A percentile compares a stretch with the other conserved stretches of the same genome.
phyloP scores from a whole-genome alignment of 1,284 basidiomycete species.

The Bjerkandera adusta region DNA sequence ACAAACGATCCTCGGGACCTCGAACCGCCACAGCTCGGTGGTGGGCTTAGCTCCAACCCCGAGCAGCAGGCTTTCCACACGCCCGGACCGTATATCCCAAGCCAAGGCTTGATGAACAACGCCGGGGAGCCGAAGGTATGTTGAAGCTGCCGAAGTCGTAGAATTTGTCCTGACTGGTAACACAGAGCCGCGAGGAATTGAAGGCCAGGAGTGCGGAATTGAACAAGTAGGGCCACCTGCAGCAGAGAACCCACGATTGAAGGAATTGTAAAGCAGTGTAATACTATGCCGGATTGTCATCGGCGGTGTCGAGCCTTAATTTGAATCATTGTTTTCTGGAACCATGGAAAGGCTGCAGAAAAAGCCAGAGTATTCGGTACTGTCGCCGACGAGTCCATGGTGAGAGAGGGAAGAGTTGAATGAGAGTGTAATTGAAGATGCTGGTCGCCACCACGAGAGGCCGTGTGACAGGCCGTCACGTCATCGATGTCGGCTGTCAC shows the following conservation, averaged over 20 bases:
- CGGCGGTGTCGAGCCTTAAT: too few species aligned
- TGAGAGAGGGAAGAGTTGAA: too few species aligned
- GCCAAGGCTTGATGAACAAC: constrained; percentile 11
- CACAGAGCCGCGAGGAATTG: constrained; percentile 33
- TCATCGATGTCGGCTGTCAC: not conserved
- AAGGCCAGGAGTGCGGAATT: constrained; percentile 28
- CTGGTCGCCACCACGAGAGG: too few species aligned
- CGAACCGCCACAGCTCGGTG: constrained; percentile 36
- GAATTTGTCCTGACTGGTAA: too few species aligned
- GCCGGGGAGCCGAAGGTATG: constrained; percentile 29
- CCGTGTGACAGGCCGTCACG: not conserved
- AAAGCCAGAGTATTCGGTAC: too few species aligned
- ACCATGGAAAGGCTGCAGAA: too few species aligned
- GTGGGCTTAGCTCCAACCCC: constrained; percentile 34
- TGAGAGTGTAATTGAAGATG: too few species aligned
- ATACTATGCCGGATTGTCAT: too few species aligned
- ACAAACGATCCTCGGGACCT: constrained; percentile 50
- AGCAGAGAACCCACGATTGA: not conserved
- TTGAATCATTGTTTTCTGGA: too few species aligned
- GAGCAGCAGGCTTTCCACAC: constrained; percentile 35
- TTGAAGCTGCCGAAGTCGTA: too few species aligned
- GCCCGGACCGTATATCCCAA: constrained; percentile 38
- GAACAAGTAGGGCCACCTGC: constrained; percentile 20
- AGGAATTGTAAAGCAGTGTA: not conserved
- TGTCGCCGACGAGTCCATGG: too few species aligned